Evolutionary conservation across 352 stramenopile genomes (phyloP).

Genomic region (Globisporangium abappressorium): DNA sequence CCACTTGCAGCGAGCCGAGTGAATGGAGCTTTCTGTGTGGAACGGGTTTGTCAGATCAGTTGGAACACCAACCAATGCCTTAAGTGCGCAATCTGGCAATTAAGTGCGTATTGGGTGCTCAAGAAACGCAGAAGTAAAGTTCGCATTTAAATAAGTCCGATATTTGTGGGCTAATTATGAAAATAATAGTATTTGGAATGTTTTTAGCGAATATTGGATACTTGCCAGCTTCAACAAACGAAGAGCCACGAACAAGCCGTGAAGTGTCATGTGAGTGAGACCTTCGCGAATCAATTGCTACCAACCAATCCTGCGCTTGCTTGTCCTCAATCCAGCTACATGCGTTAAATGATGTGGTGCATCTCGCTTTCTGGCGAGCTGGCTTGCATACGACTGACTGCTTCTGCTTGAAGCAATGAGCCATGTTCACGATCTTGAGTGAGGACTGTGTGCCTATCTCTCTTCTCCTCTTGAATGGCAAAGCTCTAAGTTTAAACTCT

Average conservation of each 20-base stretch:
- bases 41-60: constrained; percentile 3
- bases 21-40: background rate
- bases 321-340: too few species aligned
- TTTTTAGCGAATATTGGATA: background rate
- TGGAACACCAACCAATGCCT: constrained; percentile 6
- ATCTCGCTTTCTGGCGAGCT: background rate
- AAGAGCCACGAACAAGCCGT: background rate
- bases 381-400: background rate
- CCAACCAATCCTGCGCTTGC: background rate
- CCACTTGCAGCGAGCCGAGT: constrained; percentile 4
- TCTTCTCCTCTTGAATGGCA: background rate
- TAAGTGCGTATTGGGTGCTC: constrained; percentile 1
- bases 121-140: background rate
- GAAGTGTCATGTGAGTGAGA: background rate
- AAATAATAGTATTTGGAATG: background rate
- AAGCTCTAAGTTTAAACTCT: constrained; percentile 3
- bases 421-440: too few species aligned
- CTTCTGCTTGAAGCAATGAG: too few species aligned
- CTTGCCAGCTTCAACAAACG: background rate
- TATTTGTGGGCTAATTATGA: background rate
- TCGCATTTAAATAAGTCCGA: background rate
- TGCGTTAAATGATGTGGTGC: too few species aligned
- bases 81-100: background rate
- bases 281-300: background rate
- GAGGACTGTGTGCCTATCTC: background rate